These are phyloP conservation scores for Talaromyces sp. DNA, from an alignment of 2,329 filamentous ascomycete species.

Conservation along the genomic window DNA sequence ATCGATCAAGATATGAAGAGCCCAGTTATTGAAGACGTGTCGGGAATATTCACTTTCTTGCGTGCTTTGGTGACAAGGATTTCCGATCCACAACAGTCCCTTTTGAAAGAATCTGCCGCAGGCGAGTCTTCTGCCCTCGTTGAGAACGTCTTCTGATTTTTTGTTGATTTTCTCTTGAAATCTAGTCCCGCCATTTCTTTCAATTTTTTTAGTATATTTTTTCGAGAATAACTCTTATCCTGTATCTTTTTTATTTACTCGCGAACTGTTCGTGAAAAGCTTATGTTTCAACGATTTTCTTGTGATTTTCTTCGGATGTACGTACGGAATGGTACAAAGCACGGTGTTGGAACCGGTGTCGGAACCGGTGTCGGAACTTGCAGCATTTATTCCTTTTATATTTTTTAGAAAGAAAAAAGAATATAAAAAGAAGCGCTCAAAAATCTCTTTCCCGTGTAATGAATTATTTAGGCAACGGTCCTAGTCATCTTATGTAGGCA, in stretches of 20 bases:
- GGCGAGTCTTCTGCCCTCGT: background rate
- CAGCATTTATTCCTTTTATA: background rate
- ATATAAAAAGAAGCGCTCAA: background rate
- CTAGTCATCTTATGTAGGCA: background rate
- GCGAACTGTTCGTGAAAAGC: background rate
- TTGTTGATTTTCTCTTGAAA: background rate
- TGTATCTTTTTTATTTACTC: background rate
- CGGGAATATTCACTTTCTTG: background rate
- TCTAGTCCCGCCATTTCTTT: background rate
- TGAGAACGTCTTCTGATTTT: background rate
- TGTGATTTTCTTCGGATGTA: background rate
- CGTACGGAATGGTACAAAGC: too few relatives aligned
- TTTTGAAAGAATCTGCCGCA: background rate
- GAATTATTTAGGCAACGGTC: background rate
- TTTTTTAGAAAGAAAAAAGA: background rate
- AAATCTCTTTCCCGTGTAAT: background rate
- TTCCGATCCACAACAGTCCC: background rate
- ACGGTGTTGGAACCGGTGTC: background rate
- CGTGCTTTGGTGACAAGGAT: background rate
- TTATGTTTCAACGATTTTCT: background rate
- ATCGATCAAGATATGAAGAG: background rate
- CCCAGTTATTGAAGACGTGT: background rate
- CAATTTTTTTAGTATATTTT: background rate
- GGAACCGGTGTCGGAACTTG: too few relatives aligned
- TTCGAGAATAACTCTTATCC: background rate